Evolutionary conservation across 164 flowering plant species (phyloP), one percentile per base, ranked within the genome.

Genomic region (Annona squamosa): DNA sequence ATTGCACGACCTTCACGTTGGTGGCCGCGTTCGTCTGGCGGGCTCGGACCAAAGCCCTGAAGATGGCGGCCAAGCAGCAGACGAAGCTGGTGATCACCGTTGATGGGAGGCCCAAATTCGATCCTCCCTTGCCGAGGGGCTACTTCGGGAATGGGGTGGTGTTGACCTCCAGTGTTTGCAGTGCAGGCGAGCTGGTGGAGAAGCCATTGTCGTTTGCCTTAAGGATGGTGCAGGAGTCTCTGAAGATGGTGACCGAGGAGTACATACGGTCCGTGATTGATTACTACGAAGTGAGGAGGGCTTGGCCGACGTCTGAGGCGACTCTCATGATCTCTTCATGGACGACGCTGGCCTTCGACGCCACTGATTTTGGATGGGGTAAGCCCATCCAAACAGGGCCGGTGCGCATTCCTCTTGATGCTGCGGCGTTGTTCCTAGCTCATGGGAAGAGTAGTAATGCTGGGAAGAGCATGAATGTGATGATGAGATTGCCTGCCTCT

Each of bases 221-320:
- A 1, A 84, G 83, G 41, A 63, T 91, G 46, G 88, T 94, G n/a
- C 88, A 85, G 56, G 78, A 87, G 69, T 90, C 94, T 0, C 84
- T 92, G 3, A 63, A 79, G 16, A 74, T 84, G 85, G 89, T 90
- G 7, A 89, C 85, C 3, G 91, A 90, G 66, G 65, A 84, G 19
- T 92, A 85, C 68, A 87, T 94, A 88, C 89, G 91, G 76, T 95
- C 98, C 0, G 98, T 93, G 3, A 85, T 93, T 3, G 99, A 95
- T 72, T 95, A 87, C 72, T 89, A 88, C 71, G 97, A 95, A 73
- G 79, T 74, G 3, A 89, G 91, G 6, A 82, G 97, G 70, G 84
- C 84, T 1, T 83, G 96, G 82, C 97, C 97, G 73, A 88, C 96
- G 62, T 68, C 74, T 94, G 43, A 74, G 88, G 13, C 90, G 16